Conservation (phyloP, 495 filamentous ascomycete species). For the Trichoderma reesei region DNA sequence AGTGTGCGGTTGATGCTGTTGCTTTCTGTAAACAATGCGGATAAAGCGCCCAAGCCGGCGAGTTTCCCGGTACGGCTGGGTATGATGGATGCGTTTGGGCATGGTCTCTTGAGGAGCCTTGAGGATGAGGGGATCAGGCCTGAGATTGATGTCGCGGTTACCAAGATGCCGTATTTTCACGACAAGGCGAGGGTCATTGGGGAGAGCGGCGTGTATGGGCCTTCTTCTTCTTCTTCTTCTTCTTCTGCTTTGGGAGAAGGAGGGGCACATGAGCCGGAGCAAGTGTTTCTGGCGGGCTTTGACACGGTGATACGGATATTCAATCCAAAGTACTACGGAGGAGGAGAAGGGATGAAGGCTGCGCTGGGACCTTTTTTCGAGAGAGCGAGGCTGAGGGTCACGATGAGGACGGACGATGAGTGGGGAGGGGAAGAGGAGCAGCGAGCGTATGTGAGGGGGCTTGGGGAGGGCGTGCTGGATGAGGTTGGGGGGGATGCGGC, state of each 20-base stretch:
- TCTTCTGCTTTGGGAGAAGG: too few species aligned
- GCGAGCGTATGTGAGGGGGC: conserved; percentile 41
- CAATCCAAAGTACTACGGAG: conserved; percentile 70
- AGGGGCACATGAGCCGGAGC: conserved; percentile 28
- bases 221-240: conserved; percentile 42
- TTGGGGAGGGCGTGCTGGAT: conserved; percentile 44
- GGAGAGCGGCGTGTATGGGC: conserved; percentile 30
- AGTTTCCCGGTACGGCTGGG: conserved; percentile 68
- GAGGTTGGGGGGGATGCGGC: conserved; percentile 47
- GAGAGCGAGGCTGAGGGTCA: conserved; percentile 60
- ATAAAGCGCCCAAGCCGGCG: conserved; percentile 80
- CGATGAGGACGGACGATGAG: conserved; percentile 54
- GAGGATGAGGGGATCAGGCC: conserved; percentile 16
- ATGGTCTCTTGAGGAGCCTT: conserved; percentile 12
- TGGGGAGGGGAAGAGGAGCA: conserved; percentile 58
- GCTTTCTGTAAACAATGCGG: conserved; percentile 83
- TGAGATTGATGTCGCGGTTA: conserved; percentile 68
- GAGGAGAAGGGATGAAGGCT: conserved; percentile 23
- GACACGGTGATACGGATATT: conserved; percentile 84
- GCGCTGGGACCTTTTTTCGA: conserved; percentile 60
- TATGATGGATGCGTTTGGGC: conserved; percentile 71
- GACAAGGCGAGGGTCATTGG: conserved; percentile 71
- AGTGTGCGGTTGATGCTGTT: conserved; percentile 68
- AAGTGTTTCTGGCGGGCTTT: conserved; percentile 76
- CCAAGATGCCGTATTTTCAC: conserved; percentile 72